Evolutionary conservation across 768 basidiomycete genomes (phyloP).

Genomic region (Naganishia antarctica): DNA sequence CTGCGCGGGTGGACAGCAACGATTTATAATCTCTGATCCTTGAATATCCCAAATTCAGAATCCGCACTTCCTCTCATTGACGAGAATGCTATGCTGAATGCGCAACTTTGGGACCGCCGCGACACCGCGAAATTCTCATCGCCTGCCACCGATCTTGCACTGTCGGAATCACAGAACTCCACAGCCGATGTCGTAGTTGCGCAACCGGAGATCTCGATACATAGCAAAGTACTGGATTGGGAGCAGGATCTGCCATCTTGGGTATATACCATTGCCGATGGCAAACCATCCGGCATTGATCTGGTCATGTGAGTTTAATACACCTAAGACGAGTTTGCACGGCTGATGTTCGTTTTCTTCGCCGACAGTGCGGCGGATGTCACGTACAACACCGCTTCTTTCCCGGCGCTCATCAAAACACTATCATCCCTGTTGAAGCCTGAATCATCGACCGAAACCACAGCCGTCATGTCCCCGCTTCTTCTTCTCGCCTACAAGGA

Average conservation of each 20-base stretch:
- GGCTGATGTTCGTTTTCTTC: not conserved
- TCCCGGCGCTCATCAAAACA: slow-evolving; percentile 69
- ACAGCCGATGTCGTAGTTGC: not conserved
- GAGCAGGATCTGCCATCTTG: slow-evolving; percentile 59
- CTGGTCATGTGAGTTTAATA: slow-evolving; percentile 61
- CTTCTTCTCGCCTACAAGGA: slow-evolving; percentile 82
- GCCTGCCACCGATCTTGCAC: not conserved
- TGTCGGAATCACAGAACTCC: not conserved
- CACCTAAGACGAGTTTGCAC: slow-evolving; percentile 8
- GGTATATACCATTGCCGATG: slow-evolving; percentile 23
- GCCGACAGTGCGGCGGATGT: slow-evolving; percentile 83
- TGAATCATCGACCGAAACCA: slow-evolving; percentile 36
- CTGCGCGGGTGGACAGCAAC: too few relatives aligned
- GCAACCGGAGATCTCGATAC: slow-evolving; percentile 36
- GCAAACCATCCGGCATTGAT: slow-evolving; percentile 46
- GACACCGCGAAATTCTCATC: not conserved
- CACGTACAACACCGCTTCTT: slow-evolving; percentile 82
- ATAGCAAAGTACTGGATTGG: slow-evolving; percentile 65
- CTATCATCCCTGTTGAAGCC: slow-evolving; percentile 55
- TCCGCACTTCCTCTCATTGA: slow-evolving; percentile 75
- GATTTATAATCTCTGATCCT: too few relatives aligned
- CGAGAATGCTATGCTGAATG: slow-evolving; percentile 58
- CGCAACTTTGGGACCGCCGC: slow-evolving; percentile 44
- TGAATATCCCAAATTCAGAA: too few relatives aligned
- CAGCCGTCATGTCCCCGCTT: slow-evolving; percentile 48